Percentiles rank a stretch among this genome's conserved stretches.
phyloP scores from a whole-genome alignment of 306 rosid species.

The Parietaria judaica region DNA sequence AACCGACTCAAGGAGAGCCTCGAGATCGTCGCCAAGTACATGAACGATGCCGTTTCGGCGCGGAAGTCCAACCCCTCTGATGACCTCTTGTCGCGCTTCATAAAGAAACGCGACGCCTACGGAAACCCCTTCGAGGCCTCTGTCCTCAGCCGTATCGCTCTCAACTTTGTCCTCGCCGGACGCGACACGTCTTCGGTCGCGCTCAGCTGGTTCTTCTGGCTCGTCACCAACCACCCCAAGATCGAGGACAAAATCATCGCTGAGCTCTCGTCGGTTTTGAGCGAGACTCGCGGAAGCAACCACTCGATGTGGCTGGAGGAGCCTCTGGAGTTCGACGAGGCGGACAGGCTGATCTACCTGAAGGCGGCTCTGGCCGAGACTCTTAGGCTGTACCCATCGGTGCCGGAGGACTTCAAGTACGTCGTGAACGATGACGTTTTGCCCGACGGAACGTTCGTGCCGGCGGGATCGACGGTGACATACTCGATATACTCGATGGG shows the following conservation, averaged over 20 bases:
- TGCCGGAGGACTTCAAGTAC: slow-evolving; percentile 76
- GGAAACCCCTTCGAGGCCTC: slow-evolving; percentile 37
- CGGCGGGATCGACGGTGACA: slow-evolving; percentile 88
- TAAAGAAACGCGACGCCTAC: slow-evolving; percentile 52
- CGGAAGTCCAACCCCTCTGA: slow-evolving; percentile 64
- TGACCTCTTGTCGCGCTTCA: slow-evolving; percentile 67
- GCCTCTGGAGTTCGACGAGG: slow-evolving; percentile 70
- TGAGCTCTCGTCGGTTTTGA: slow-evolving; percentile 41
- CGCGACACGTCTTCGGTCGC: slow-evolving; percentile 97
- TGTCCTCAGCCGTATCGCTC: slow-evolving; percentile 60
- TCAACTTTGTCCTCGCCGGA: slow-evolving; percentile 92
- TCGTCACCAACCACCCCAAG: slow-evolving; percentile 56
- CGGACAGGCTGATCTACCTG: slow-evolving; percentile 56
- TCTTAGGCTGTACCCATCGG: slow-evolving; percentile 76
- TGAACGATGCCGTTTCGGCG: slow-evolving; percentile 58
- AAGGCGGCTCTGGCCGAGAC: slow-evolving; percentile 84
- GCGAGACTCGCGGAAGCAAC: slow-evolving; percentile 50
- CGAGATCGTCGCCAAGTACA: slow-evolving; percentile 51
- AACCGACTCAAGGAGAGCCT: slow-evolving; percentile 41
- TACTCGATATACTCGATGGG: slow-evolving; percentile 86
- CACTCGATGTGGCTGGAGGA: slow-evolving; percentile 48
- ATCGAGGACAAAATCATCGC: slow-evolving; percentile 51
- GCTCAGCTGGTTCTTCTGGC: slow-evolving; percentile 91
- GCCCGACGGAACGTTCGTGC: slow-evolving; percentile 77
- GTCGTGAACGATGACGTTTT: slow-evolving; percentile 58